These are phyloP conservation scores for Geotrichum cucujoidarum DNA, from an alignment of 1,139 yeast species.

Conservation along the genomic window DNA sequence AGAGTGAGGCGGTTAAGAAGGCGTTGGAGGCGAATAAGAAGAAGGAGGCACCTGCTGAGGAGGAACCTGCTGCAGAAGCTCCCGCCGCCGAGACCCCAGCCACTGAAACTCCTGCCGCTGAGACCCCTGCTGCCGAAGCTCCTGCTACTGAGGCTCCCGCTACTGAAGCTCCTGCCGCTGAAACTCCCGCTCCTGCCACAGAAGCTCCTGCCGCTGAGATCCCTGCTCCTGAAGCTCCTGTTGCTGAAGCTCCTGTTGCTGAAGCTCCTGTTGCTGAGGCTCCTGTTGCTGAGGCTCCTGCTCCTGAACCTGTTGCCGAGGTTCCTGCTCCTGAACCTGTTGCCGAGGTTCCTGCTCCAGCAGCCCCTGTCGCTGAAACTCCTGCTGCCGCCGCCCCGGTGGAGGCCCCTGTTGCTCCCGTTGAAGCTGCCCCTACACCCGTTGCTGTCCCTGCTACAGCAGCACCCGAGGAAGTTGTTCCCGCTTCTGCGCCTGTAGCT, in stretches of 20 bases:
- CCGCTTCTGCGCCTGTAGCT: conserved; percentile 6
- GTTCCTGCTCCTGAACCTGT: conserved; percentile 1
- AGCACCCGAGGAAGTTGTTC: conserved; percentile 4
- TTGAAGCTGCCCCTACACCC: neutral
- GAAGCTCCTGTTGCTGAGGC: conserved; percentile 2
- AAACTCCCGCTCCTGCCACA: neutral
- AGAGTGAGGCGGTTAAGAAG: conserved; percentile 12
- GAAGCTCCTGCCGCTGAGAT: conserved; percentile 2
- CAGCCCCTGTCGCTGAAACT: conserved; percentile 1
- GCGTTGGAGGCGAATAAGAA: conserved; percentile 1
- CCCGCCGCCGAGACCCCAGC: neutral
- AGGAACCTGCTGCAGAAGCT: conserved; percentile 1
- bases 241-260: conserved; percentile 3
- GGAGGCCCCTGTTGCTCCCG: conserved; percentile 6
- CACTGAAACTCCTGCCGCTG: neutral
- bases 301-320: neutral
- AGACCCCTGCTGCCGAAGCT: neutral
- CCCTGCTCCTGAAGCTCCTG: conserved; percentile 5
- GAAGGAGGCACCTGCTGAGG: conserved; percentile 2
- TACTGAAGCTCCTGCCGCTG: neutral
- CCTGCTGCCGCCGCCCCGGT: conserved; percentile 1
- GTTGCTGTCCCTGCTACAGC: neutral
- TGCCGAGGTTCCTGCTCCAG: neutral
- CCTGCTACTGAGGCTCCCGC: neutral
- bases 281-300: conserved; percentile 1